Evolutionary conservation across 345 rosid genomes (phyloP).

Genomic region (Salix brachista): DNA sequence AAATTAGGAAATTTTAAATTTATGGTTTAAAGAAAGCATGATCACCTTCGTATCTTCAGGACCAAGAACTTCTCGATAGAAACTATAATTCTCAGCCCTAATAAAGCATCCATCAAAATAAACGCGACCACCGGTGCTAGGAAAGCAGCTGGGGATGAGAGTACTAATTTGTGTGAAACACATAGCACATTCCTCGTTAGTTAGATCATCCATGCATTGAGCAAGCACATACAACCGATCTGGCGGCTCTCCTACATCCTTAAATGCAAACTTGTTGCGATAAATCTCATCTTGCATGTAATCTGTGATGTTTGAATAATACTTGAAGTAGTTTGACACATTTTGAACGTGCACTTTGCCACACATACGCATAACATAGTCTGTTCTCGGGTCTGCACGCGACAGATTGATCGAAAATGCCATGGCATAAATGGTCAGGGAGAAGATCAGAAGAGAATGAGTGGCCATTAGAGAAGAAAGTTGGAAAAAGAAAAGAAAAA

Average conservation of each 20-base stretch:
- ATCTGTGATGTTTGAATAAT: conserved; percentile 20
- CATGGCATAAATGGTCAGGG: conserved; percentile 11
- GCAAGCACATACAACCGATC: conserved; percentile 32
- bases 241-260: conserved; percentile 35
- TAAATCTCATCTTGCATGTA: conserved; percentile 27
- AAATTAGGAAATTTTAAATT: not conserved
- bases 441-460: conserved; percentile 5
- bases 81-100: conserved; percentile 45
- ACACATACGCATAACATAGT: conserved; percentile 33
- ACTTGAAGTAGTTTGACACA: conserved; percentile 21
- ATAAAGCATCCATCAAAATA: conserved; percentile 48
- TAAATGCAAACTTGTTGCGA: conserved; percentile 29
- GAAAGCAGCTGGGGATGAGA: conserved; percentile 35
- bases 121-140: conserved; percentile 44
- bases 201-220: conserved; percentile 52
- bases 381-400: conserved; percentile 24
- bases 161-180: conserved; percentile 36
- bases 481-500: not conserved
- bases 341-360: conserved; percentile 19
- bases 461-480: not conserved
- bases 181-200: conserved; percentile 24
- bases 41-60: conserved; percentile 32
- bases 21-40: not conserved
- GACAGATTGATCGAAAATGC: not conserved
- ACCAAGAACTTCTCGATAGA: conserved; percentile 27